A percentile compares a stretch with the other conserved stretches of the same genome.
These are phyloP conservation scores for Caloboletus firmus DNA, from an alignment of 1,284 basidiomycete species.

Conservation along the genomic window DNA sequence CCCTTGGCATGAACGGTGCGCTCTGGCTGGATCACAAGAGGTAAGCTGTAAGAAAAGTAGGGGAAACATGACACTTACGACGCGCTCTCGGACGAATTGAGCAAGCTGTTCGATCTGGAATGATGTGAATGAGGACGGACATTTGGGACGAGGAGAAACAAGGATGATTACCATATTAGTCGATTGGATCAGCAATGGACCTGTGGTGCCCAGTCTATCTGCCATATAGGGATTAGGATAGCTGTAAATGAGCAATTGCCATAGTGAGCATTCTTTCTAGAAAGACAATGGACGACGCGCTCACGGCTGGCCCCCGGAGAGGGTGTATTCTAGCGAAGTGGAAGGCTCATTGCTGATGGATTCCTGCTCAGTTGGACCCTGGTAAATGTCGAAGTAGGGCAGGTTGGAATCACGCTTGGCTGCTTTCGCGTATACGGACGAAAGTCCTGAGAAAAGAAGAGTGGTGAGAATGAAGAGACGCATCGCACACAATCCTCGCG, in stretches of 20 bases:
- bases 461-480: constrained; percentile 2
- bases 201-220: constrained; percentile 19
- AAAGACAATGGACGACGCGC: background rate
- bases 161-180: constrained; percentile 16
- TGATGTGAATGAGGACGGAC: background rate
- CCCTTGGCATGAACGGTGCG: constrained; percentile 47
- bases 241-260: constrained; percentile 7
- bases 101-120: constrained; percentile 46
- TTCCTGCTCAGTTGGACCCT: constrained; percentile 17
- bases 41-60: background rate
- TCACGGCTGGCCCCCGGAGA: constrained; percentile 21
- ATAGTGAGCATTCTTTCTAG: background rate
- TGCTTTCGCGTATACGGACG: constrained; percentile 8
- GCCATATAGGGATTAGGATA: constrained; percentile 23
- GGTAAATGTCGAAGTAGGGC: constrained; percentile 21
- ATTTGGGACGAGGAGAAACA: background rate
- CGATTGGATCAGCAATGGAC: constrained; percentile 19
- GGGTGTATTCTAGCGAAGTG: constrained; percentile 20
- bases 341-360: constrained; percentile 20
- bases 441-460: constrained; percentile 12
- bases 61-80: constrained; percentile 15
- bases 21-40: constrained; percentile 27
- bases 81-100: constrained; percentile 59
- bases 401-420: constrained; percentile 13
- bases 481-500: constrained; percentile 10